Percentiles rank a stretch among this genome's conserved stretches.
Conservation (phyloP, 2,329 filamentous ascomycete genomes). For the Aspergillus sojae region DNA sequence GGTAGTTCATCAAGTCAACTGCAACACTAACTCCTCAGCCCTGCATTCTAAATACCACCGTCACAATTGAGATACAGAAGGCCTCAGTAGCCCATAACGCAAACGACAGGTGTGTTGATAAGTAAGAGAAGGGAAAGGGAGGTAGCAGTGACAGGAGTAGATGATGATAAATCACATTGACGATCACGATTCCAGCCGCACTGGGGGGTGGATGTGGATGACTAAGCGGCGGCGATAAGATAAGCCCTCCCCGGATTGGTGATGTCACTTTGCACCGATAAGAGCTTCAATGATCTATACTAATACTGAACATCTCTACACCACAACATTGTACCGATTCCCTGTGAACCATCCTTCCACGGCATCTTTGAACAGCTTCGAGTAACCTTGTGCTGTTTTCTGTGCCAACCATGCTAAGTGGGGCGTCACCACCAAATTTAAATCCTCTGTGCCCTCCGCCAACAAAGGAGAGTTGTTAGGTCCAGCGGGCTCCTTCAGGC, state of each 20-base stretch:
- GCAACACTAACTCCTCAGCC: constrained; percentile 6
- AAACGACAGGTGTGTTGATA: background rate
- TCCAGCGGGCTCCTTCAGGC: constrained; percentile 50
- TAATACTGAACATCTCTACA: background rate
- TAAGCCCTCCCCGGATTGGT: background rate
- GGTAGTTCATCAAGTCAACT: constrained; percentile 36
- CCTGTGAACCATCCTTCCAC: constrained; percentile 50
- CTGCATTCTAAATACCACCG: background rate
- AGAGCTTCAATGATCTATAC: background rate
- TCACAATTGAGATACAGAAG: background rate
- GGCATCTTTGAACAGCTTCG: constrained; percentile 48
- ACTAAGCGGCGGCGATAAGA: constrained; percentile 8
- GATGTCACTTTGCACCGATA: background rate
- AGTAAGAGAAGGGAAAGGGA: background rate
- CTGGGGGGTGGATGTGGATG: background rate
- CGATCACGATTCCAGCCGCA: background rate
- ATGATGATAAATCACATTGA: constrained; percentile 1
- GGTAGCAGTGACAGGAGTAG: constrained; percentile 6
- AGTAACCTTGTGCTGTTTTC: constrained; percentile 51
- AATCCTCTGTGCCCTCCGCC: constrained; percentile 44
- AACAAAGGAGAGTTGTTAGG: constrained; percentile 49
- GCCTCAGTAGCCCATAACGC: constrained; percentile 4
- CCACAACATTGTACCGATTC: constrained; percentile 2
- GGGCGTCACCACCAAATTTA: constrained; percentile 56
- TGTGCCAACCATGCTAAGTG: constrained; percentile 59